These are phyloP conservation scores for Alloascoidea hylecoeti DNA, from an alignment of 805 yeast species.

Conservation along the genomic window DNA sequence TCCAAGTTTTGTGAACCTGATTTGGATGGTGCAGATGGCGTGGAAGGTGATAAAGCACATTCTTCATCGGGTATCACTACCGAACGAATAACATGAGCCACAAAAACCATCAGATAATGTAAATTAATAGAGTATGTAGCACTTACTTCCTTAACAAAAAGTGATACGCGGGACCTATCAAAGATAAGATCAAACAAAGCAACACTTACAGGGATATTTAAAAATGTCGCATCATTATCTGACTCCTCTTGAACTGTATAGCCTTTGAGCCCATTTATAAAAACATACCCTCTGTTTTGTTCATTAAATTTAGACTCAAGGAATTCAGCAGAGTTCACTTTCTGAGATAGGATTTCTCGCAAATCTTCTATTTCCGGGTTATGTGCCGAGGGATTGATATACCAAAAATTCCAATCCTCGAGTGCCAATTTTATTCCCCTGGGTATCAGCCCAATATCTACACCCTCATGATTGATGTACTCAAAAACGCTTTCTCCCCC, in stretches of 20 bases:
- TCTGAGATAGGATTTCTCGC: background rate
- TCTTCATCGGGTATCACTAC: conserved; percentile 15
- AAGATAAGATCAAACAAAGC: background rate
- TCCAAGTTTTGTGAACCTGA: background rate
- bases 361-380: no score
- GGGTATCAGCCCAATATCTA: conserved; percentile 4
- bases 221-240: background rate
- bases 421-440: conserved; percentile 7
- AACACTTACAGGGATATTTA: background rate
- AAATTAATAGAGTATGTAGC: conserved; percentile 18
- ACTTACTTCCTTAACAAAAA: conserved; percentile 10
- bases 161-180: background rate
- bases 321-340: conserved; percentile 8
- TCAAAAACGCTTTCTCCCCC: conserved; percentile 12
- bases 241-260: background rate
- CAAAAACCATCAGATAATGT: conserved; percentile 30
- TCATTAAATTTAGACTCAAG: conserved; percentile 9
- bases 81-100: conserved; percentile 28
- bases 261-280: background rate
- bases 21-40: background rate
- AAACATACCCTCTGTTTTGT: background rate
- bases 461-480: conserved; percentile 6
- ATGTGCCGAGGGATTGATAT: no score
- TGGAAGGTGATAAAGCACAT: background rate
- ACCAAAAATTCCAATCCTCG: conserved; percentile 9